Conservation (phyloP, 2,329 filamentous ascomycete species). For the Cercospora sp. region DNA sequence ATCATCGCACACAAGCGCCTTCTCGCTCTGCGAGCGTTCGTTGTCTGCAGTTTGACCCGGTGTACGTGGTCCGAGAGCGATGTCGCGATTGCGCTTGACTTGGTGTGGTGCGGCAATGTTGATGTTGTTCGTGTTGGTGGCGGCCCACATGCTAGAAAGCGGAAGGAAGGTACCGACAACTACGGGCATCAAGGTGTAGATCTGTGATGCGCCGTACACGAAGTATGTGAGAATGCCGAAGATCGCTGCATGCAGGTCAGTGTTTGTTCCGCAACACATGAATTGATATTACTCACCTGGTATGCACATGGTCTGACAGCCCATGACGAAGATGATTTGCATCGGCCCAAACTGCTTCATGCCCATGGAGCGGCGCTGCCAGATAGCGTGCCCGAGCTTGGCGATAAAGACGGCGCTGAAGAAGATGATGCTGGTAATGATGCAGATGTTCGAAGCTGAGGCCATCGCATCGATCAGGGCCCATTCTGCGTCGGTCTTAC, state of each 20-base stretch:
- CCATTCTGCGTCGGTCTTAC: constrained; percentile 18
- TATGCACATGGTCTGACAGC: constrained; percentile 65
- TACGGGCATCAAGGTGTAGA: constrained; percentile 58
- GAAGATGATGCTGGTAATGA: constrained; percentile 60
- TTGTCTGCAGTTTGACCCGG: constrained; percentile 19
- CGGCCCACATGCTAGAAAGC: constrained; percentile 67
- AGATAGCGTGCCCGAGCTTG: constrained; percentile 62
- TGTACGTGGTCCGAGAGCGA: constrained; percentile 18
- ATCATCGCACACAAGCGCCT: constrained; percentile 27
- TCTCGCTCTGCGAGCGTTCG: constrained; percentile 23
- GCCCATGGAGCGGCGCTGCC: constrained; percentile 57
- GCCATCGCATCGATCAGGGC: constrained; percentile 44
- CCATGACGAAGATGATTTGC: constrained; percentile 68
- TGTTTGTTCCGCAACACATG: constrained; percentile 7
- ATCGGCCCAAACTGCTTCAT: constrained; percentile 64
- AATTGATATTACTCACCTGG: constrained; percentile 54
- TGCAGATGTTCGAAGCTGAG: constrained; percentile 52
- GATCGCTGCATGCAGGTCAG: constrained; percentile 50
- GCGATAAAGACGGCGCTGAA: constrained; percentile 63
- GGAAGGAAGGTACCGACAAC: constrained; percentile 64
- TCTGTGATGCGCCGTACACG: constrained; percentile 50
- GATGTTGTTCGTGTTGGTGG: constrained; percentile 38
- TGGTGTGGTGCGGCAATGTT: constrained; percentile 32
- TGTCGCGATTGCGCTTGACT: constrained; percentile 20
- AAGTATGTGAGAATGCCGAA: constrained; percentile 61